These are phyloP conservation scores for Rhinocladiella similis DNA, from an alignment of 2,329 filamentous ascomycete genomes.

Conservation along the genomic window DNA sequence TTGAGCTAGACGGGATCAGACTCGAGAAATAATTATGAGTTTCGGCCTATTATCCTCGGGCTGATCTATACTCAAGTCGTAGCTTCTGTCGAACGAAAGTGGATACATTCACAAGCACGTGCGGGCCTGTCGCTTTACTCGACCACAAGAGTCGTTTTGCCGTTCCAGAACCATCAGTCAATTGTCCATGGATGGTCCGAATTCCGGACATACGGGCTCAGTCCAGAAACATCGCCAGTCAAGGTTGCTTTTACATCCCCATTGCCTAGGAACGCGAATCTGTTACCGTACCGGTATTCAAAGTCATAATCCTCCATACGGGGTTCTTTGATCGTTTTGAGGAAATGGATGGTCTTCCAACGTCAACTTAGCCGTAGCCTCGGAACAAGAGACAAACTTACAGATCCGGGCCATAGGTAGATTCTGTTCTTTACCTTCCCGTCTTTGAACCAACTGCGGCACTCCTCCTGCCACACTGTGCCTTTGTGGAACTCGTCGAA, in stretches of 20 bases:
- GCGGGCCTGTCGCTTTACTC: no score
- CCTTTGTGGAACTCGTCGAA: constrained; percentile 38
- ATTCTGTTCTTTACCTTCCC: constrained; percentile 35
- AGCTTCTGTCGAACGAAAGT: no score
- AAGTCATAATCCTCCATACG: constrained; percentile 37
- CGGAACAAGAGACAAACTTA: not conserved
- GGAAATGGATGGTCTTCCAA: constrained; percentile 34
- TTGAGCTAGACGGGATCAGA: no score
- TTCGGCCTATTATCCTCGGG: no score
- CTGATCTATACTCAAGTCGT: no score
- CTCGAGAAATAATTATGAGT: no score
- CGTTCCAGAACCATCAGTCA: no score
- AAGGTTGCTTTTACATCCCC: constrained; percentile 44
- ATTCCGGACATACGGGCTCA: no score
- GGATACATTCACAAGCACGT: no score
- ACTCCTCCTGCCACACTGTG: constrained; percentile 38
- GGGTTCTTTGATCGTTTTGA: constrained; percentile 37
- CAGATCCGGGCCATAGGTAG: constrained; percentile 38
- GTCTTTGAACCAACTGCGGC: constrained; percentile 40
- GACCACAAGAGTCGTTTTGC: no score
- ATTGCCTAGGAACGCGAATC: constrained; percentile 43
- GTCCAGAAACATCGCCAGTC: no score
- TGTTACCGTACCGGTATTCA: constrained; percentile 38
- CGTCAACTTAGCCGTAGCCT: not conserved
- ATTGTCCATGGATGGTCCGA: no score